These are phyloP conservation scores for Stephania yunnanensis DNA, from an alignment of 164 flowering plant genomes.

Conservation along the genomic window DNA sequence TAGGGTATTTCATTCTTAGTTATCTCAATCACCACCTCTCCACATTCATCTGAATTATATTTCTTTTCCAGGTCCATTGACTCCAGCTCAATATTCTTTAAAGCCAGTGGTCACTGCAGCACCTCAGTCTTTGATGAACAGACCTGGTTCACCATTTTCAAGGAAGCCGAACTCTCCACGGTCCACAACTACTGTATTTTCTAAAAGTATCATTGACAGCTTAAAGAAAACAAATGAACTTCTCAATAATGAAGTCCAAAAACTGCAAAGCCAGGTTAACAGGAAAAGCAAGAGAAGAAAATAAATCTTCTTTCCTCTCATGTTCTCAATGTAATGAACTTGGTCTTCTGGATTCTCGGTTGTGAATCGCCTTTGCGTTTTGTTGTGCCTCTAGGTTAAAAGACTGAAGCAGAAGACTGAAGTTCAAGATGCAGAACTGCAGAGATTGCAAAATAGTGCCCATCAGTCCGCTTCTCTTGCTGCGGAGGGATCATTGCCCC, in stretches of 20 bases:
- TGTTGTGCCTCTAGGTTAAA: conserved; percentile 37
- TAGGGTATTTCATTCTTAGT: conserved; percentile 32
- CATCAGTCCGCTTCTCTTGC: conserved; percentile 36
- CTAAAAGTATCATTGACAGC: conserved; percentile 63
- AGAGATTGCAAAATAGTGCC: conserved; percentile 38
- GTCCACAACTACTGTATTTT: conserved; percentile 44
- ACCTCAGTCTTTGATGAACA: conserved; percentile 27
- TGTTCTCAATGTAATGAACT: background rate
- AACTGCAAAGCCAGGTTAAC: conserved; percentile 59
- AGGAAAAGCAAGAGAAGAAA: background rate
- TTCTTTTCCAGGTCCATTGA: conserved; percentile 50
- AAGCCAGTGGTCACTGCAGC: conserved; percentile 31
- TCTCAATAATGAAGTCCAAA: conserved; percentile 63
- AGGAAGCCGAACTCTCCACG: conserved; percentile 78
- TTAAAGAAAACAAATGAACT: conserved; percentile 67
- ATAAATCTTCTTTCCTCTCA: background rate
- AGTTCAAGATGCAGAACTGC: conserved; percentile 52
- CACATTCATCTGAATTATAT: conserved; percentile 45
- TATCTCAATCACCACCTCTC: conserved; percentile 56
- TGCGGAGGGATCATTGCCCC: conserved; percentile 41
- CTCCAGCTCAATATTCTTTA: conserved; percentile 43
- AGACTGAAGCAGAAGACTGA: conserved; percentile 56
- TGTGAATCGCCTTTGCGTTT: background rate
- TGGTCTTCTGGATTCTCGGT: background rate
- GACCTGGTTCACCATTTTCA: conserved; percentile 62